phyloP scores from a whole-genome alignment of 176 grass and related monocot genomes.

The Zea mays region Zm-B73-REFERENCE-NAM-5.0 NC_050102.1:10730501-10731000 shows the following conservation, averaged over 20 bases:
- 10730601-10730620: not conserved
- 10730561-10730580: not conserved
- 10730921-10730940: constrained; percentile 72
- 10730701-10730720: constrained; percentile 1
- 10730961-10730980: constrained; percentile 19
- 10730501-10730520: not conserved
- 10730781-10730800: not conserved
- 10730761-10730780: not conserved
- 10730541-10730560: not conserved
- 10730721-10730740: not conserved
- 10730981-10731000: not conserved
- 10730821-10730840: not conserved
- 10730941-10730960: constrained; percentile 59
- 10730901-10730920: constrained; percentile 96
- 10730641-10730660: not conserved
- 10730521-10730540: not conserved
- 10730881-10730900: constrained; percentile 94
- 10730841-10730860: not conserved
- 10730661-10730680: not conserved
- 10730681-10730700: not conserved
- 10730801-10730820: not conserved
- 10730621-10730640: not conserved
- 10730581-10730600: not conserved
- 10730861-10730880: constrained; percentile 29
- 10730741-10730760: not conserved